These are phyloP conservation scores for Phytophthora pisi DNA, from an alignment of 352 stramenopile genomes.

Conservation along the genomic window DNA sequence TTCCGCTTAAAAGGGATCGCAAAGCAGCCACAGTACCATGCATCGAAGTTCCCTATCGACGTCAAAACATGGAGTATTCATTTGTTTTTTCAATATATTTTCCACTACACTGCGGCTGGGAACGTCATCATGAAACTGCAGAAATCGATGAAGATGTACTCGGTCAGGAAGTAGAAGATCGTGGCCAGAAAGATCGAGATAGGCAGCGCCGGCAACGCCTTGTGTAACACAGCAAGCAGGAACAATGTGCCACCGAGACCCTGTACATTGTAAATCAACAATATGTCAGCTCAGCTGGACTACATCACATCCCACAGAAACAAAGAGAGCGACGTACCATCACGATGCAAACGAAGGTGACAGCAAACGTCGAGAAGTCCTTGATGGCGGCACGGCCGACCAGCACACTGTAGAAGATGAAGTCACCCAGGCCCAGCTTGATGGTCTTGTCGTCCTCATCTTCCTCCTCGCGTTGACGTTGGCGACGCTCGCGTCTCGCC, in stretches of 20 bases:
- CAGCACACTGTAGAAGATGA: constrained; percentile 99
- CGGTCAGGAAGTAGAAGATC: constrained; percentile 85
- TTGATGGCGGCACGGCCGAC: constrained; percentile 95
- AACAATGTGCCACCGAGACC: constrained; percentile 95
- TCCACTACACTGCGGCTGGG: constrained; percentile 53
- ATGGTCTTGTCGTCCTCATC: constrained; percentile 87
- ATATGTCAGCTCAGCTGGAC: constrained; percentile 1
- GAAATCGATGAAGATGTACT: constrained; percentile 86
- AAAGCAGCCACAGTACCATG: too few species aligned
- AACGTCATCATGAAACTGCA: constrained; percentile 82
- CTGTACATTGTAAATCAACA: constrained; percentile 26
- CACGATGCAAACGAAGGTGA: constrained; percentile 94
- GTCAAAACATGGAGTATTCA: constrained; percentile 26
- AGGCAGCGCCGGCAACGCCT: constrained; percentile 95
- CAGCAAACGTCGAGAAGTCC: constrained; percentile 95
- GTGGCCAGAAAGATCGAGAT: constrained; percentile 92
- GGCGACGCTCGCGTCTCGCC: constrained; percentile 58
- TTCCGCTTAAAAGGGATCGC: background rate
- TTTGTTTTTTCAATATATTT: constrained; percentile 19
- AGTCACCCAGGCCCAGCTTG: constrained; percentile 96
- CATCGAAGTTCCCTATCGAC: background rate
- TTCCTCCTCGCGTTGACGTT: constrained; percentile 63
- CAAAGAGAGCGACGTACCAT: constrained; percentile 58
- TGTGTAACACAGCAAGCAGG: constrained; percentile 93
- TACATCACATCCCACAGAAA: background rate